These are phyloP conservation scores for Fusarium albosuccineum DNA, from an alignment of 2,329 filamentous ascomycete genomes.

Conservation along the genomic window DNA sequence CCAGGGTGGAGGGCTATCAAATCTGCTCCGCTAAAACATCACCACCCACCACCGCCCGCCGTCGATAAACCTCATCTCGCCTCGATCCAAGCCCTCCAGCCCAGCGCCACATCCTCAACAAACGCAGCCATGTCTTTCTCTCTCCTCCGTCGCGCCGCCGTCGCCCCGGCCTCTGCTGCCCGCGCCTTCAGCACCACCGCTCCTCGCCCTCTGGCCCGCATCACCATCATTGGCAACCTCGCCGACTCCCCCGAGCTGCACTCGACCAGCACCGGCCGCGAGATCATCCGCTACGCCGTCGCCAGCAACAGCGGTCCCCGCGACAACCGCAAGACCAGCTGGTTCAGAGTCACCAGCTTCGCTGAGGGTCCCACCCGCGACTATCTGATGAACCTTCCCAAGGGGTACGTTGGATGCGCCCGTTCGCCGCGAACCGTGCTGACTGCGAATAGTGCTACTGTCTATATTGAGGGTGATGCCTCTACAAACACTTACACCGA, in stretches of 20 bases:
- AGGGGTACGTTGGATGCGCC: constrained; percentile 76
- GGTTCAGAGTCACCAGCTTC: constrained; percentile 86
- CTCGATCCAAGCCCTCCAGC: not conserved
- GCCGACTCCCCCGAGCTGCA: constrained; percentile 82
- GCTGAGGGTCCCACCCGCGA: constrained; percentile 77
- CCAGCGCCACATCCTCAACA: constrained; percentile 11
- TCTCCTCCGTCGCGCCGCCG: constrained; percentile 65
- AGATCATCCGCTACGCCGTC: constrained; percentile 82
- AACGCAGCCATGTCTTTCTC: constrained; percentile 60
- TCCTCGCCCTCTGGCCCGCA: constrained; percentile 76
- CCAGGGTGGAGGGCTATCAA: constrained; percentile 3
- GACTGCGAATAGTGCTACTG: constrained; percentile 70
- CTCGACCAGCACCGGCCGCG: constrained; percentile 76
- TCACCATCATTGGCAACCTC: constrained; percentile 89
- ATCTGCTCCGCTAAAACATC: constrained; percentile 13
- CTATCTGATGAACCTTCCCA: constrained; percentile 78
- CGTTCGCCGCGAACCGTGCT: constrained; percentile 13
- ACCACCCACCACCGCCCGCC: constrained; percentile 1
- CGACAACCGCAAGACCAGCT: constrained; percentile 83
- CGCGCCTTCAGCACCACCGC: constrained; percentile 84
- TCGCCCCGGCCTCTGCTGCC: constrained; percentile 61
- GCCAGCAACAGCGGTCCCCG: constrained; percentile 75
- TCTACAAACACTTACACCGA: constrained; percentile 76
- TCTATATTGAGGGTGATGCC: constrained; percentile 89
- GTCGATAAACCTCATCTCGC: not conserved